Evolutionary conservation across 805 yeast genomes (phyloP).

Genomic region (Yarrowia sp.): DNA sequence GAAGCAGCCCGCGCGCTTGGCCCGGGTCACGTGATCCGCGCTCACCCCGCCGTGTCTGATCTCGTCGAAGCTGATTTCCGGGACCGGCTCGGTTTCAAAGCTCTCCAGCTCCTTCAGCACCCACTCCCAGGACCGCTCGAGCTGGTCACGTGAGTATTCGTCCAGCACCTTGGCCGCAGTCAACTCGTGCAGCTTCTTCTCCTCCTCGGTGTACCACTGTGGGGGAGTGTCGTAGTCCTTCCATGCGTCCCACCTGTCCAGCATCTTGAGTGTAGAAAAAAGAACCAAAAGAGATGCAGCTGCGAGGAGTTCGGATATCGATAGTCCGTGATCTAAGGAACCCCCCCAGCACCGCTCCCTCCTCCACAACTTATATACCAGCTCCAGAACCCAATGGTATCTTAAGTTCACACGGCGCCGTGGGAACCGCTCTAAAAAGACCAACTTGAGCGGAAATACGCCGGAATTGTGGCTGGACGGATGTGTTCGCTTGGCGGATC

Average conservation of each 20-base stretch:
- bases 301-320: too few relatives aligned
- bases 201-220: not conserved
- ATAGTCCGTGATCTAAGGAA: not conserved
- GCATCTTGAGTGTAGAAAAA: conserved; percentile 1
- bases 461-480: not conserved
- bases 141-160: conserved; percentile 13
- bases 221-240: not conserved
- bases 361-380: not conserved
- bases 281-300: not conserved
- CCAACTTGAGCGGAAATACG: too few relatives aligned
- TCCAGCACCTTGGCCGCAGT: not conserved
- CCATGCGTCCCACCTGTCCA: conserved; percentile 21
- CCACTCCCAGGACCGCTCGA: conserved; percentile 4
- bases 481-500: not conserved
- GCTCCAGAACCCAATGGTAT: not conserved
- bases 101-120: conserved; percentile 2
- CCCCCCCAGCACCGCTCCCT: not conserved
- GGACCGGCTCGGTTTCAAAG: not conserved
- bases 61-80: not conserved
- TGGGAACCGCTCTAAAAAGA: not conserved
- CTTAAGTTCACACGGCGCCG: conserved; percentile 16
- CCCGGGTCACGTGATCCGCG: not conserved
- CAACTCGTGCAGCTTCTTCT: not conserved
- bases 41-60: not conserved
- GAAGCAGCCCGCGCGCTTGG: conserved; percentile 7